Evolutionary conservation across 31 red algal species (phyloP), one percentile per base, ranked within the genome.

Genomic region (Odonthalia washingtoniensis): DNA sequence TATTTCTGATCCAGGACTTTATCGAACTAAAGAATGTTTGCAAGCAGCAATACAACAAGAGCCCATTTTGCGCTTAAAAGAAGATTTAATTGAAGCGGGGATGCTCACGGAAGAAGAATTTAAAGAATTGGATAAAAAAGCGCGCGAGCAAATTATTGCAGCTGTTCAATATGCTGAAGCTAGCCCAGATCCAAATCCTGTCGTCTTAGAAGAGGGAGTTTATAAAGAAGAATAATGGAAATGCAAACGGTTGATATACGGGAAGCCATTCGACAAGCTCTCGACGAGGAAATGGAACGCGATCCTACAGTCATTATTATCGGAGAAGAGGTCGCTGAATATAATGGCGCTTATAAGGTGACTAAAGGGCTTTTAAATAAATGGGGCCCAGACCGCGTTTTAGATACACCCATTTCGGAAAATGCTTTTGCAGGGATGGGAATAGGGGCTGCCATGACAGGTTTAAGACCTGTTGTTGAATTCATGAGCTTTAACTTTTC

Each of bases 1-100:
- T 74, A 96, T 99, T 78, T 96, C 94, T 33, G 97, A 99, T 77
- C 97, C 89, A 63, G 97, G 94, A 53, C 88, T 95, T 14, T 99
- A 99, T 78, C 82, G 97, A 44, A 87, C 94, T 41, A 77, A 85
- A 44, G 97, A 99, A 66, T 94, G 96, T 52, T 92, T 96, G 38
- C 93, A 92, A 34, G 77, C 83, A 53, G 89, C 94, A 41, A 90
- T 90, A 61, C 57, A 84, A 16, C 78, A 91, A 46, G 97, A 99
- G 80, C 97, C 97, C 3, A 99, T 99, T 69, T 91, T 96, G 57
- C 65, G 86, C 28, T 91, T 99, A 26, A 96, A 99, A 70, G 74
- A 76, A 17, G 84, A 86, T 72, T 75, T 99, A 30, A 74, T 99
- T 4, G 94, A 96, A 32, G 66, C 78, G 30, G 91, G 92, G 27